Evolutionary conservation across 1,139 yeast species (phyloP).

Genomic region (Meyerozyma sp.): DNA sequence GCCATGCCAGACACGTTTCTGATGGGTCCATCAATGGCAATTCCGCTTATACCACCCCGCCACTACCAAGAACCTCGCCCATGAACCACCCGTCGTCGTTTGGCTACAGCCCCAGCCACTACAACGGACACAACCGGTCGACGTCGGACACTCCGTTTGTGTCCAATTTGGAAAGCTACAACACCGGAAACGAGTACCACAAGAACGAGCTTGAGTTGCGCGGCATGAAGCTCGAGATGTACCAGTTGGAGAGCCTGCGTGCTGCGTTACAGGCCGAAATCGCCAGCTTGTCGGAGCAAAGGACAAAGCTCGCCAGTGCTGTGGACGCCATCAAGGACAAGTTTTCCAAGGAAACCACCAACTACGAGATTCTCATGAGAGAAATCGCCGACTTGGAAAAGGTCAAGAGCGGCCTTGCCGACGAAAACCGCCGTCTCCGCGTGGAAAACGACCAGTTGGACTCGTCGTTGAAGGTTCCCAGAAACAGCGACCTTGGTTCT

Average conservation of each 20-base stretch:
- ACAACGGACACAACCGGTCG: constrained; percentile 30
- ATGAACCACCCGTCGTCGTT: constrained; percentile 6
- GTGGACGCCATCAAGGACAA: constrained; percentile 20
- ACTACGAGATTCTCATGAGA: constrained; percentile 21
- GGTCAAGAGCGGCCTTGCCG: constrained; percentile 20
- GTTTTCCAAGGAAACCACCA: constrained; percentile 18
- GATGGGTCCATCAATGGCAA: constrained; percentile 32
- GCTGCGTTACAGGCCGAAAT: constrained; percentile 24
- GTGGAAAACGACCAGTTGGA: constrained; percentile 22
- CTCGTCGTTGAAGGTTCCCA: constrained; percentile 1
- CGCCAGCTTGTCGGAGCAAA: constrained; percentile 24
- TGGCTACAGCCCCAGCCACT: not conserved
- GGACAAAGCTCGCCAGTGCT: constrained; percentile 21
- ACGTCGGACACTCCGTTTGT: constrained; percentile 32
- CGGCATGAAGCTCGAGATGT: constrained; percentile 36
- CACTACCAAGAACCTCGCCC: constrained; percentile 28
- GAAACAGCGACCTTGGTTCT: not conserved
- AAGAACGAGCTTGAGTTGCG: constrained; percentile 29
- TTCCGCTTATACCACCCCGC: constrained; percentile 41
- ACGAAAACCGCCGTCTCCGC: constrained; percentile 19
- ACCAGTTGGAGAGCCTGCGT: constrained; percentile 29
- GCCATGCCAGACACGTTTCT: constrained; percentile 38
- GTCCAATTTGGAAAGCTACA: constrained; percentile 9
- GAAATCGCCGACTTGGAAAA: constrained; percentile 27
- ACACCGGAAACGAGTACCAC: constrained; percentile 5